Percentiles rank a stretch among this genome's conserved stretches.
phyloP scores from a whole-genome alignment of 441 rosid species.

The Geranium incanum region DNA sequence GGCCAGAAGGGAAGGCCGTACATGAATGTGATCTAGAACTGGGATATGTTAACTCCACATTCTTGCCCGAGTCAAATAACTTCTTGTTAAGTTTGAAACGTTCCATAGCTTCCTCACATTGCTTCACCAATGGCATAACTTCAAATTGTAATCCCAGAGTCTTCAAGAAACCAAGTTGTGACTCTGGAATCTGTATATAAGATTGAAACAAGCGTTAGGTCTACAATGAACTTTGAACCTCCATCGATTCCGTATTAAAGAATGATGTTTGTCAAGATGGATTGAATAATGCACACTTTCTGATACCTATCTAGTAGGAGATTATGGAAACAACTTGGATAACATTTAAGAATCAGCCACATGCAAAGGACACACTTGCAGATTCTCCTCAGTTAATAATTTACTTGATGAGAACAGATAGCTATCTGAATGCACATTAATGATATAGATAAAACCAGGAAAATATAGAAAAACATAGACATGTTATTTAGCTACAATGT shows the following conservation, averaged over 20 bases:
- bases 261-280: background rate
- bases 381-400: background rate
- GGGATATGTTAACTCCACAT: constrained; percentile 57
- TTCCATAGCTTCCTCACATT: constrained; percentile 62
- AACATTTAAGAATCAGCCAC: background rate
- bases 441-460: background rate
- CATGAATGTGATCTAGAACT: constrained; percentile 40
- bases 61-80: constrained; percentile 43
- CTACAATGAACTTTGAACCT: background rate
- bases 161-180: constrained; percentile 52
- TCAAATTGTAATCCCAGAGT: constrained; percentile 58
- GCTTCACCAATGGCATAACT: constrained; percentile 66
- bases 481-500: background rate
- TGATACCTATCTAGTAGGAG: background rate
- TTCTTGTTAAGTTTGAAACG: constrained; percentile 45
- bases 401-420: background rate
- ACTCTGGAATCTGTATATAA: constrained; percentile 54
- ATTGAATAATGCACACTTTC: background rate
- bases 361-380: background rate
- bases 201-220: constrained; percentile 3
- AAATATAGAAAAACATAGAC: background rate
- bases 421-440: background rate
- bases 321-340: background rate
- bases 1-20: constrained; percentile 52
- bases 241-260: background rate